Evolutionary conservation across 768 basidiomycete species (phyloP).

Genomic region (Psilocybe tampanensis): DNA sequence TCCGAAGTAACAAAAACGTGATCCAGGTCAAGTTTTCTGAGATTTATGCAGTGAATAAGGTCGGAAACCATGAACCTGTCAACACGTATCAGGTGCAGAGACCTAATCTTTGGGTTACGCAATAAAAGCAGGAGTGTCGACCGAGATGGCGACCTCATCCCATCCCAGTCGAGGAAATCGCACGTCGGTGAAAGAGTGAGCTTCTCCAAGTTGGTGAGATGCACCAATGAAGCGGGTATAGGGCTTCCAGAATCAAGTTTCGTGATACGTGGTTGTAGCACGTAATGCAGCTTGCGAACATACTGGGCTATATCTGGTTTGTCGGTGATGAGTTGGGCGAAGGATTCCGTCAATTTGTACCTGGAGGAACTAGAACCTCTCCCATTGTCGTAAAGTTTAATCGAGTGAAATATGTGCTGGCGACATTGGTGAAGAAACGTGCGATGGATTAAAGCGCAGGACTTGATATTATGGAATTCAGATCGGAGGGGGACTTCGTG

Average conservation of each 20-base stretch:
- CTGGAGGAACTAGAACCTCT: background rate
- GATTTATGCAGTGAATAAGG: background rate
- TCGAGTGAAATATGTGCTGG: background rate
- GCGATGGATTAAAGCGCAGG: background rate
- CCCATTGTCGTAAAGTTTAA: background rate
- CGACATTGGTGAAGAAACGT: background rate
- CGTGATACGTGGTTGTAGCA: background rate
- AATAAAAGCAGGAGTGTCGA: background rate
- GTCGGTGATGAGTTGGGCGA: background rate
- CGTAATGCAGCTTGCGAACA: background rate
- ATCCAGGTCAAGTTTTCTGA: background rate
- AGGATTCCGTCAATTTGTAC: background rate
- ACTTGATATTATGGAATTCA: background rate
- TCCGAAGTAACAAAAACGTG: background rate
- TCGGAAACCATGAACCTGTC: background rate
- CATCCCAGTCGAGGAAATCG: background rate
- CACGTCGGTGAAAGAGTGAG: background rate
- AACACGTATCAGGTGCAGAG: background rate
- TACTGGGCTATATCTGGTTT: background rate
- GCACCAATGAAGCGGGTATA: background rate
- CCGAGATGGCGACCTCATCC: background rate
- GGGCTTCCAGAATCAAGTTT: background rate
- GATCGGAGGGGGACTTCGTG: background rate
- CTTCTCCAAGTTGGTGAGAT: background rate
- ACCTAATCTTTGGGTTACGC: background rate